Evolutionary conservation across 1,284 basidiomycete genomes (phyloP).

Genomic region (Boletus semigastroideus): DNA sequence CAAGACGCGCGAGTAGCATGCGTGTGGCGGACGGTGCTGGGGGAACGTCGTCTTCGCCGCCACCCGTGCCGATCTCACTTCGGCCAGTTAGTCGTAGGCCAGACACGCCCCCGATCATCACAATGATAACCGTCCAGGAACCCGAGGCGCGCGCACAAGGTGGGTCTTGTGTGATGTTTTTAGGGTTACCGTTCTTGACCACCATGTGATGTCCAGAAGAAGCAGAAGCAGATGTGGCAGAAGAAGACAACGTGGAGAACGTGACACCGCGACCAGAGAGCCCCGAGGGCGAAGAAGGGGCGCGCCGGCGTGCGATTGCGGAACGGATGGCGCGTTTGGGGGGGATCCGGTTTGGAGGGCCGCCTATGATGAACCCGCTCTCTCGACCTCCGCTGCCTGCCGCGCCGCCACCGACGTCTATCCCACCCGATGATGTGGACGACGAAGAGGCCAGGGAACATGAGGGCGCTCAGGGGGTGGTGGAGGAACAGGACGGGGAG

Average conservation of each 20-base stretch:
- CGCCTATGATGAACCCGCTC: conserved; percentile 47
- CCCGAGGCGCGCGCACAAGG: conserved; percentile 9
- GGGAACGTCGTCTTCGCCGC: conserved; percentile 18
- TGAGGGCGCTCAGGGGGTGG: conserved; percentile 26
- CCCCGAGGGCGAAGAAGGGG: conserved; percentile 47
- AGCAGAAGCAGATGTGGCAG: not conserved
- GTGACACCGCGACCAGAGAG: conserved; percentile 18
- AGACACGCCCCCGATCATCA: conserved; percentile 27
- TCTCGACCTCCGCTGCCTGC: conserved; percentile 44
- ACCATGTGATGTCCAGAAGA: not conserved
- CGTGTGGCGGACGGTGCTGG: conserved; percentile 4
- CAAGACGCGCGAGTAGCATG: conserved; percentile 24
- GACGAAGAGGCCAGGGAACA: conserved; percentile 30
- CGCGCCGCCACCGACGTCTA: conserved; percentile 37
- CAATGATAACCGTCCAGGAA: conserved; percentile 13
- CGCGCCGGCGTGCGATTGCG: conserved; percentile 62
- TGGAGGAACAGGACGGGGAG: conserved; percentile 61
- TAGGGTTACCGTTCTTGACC: not conserved
- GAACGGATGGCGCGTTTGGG: conserved; percentile 80
- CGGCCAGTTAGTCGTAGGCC: conserved; percentile 13
- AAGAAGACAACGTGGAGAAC: conserved; percentile 5
- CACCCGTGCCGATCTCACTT: conserved; percentile 18
- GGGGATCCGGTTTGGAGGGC: conserved; percentile 68
- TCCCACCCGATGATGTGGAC: conserved; percentile 29
- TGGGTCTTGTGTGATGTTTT: not conserved